Evolutionary conservation across 768 basidiomycete genomes (phyloP).

Genomic region (Hygrocybe coccinea): DNA sequence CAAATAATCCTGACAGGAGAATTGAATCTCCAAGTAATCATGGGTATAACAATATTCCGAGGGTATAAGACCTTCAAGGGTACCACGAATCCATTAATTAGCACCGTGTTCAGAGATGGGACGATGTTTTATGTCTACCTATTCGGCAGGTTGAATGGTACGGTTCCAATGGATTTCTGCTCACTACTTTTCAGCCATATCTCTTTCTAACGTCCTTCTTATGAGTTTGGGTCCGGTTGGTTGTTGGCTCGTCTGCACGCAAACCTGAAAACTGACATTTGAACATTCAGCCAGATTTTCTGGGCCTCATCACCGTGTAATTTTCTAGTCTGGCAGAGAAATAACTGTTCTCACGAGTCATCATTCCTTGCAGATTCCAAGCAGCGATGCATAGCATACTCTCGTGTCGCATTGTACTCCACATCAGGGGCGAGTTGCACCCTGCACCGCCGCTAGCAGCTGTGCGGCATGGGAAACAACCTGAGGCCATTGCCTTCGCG

Average conservation of each 20-base stretch:
- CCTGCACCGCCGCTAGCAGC: too few relatives aligned
- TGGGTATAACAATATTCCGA: slow-evolving; percentile 2
- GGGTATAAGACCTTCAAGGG: slow-evolving; percentile 2
- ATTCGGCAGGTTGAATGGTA: slow-evolving; percentile 1
- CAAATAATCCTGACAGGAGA: not conserved
- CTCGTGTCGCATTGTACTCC: slow-evolving; percentile 10
- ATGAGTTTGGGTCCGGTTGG: slow-evolving; percentile 7
- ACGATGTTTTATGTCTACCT: slow-evolving; percentile 9
- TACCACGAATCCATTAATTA: slow-evolving; percentile 4
- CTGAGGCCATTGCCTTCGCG: too few relatives aligned
- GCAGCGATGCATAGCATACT: slow-evolving; percentile 9
- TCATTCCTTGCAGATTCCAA: slow-evolving; percentile 2
- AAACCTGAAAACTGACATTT: not conserved
- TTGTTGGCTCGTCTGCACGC: not conserved
- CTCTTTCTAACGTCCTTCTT: slow-evolving; percentile 2
- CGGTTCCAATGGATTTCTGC: too few relatives aligned
- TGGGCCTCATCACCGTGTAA: slow-evolving; percentile 3
- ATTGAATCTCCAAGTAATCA: not conserved
- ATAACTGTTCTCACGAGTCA: too few relatives aligned
- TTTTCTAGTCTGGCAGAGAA: not conserved
- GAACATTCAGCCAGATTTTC: not conserved
- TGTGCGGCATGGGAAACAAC: too few relatives aligned
- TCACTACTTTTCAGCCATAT: slow-evolving; percentile 3
- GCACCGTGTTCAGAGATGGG: slow-evolving; percentile 8
- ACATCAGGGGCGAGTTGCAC: slow-evolving; percentile 1